Base-by-base conservation (phyloP, 371 early-diverging fungal species). In the Zancudomyces culisetae region DNA sequence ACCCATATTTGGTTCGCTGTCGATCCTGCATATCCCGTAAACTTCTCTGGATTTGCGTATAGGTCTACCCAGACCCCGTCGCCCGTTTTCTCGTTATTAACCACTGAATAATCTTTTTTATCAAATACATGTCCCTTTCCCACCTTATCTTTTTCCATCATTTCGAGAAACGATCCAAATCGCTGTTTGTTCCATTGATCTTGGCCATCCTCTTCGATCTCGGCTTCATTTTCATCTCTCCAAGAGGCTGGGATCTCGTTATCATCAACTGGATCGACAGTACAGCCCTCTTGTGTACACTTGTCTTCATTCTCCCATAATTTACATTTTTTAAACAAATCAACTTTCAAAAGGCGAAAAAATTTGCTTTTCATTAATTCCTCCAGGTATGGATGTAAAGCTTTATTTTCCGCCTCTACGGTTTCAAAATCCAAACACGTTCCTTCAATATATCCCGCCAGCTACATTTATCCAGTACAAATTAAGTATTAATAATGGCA, bases 1-100 rank as follows among this genome's bases (percentile, higher is more conserved):
- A 76, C 75, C 98, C 98, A 97, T 10, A 97, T 82, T 49, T 83
- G 74, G 19, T 73, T 77, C 30, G 95, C 83, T 39, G 85, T 80
- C 35, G 77, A 75, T 27, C 98, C 98, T 1, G 85, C 76, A 60
- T 92, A 97, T 2, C 94, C 98, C 0, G 98, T 96, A 63, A 87
- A 98, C 18, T 93, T 77, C 63, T 98, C 98, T 10, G 94, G 94
- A 57, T 96, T 96, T 24, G 80, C 77, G 0, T 78, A 58, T 22
- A 98, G 71, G 59, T 98, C 84, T 6, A 95, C 81, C 69, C 84
- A 94, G 27, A 79, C 76, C 27, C 86, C 84, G 19, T 86, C 90
- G 29, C 64, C 56, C 27, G 77, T 79, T 1, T 61, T 53, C 55
- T 86, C 84, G 62, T 92, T 88, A 52, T 89, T 86, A n/a, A 88